Evolutionary conservation across 2,329 filamentous ascomycete species (phyloP).

Genomic region (Myriosclerotinia scirpicola): DNA sequence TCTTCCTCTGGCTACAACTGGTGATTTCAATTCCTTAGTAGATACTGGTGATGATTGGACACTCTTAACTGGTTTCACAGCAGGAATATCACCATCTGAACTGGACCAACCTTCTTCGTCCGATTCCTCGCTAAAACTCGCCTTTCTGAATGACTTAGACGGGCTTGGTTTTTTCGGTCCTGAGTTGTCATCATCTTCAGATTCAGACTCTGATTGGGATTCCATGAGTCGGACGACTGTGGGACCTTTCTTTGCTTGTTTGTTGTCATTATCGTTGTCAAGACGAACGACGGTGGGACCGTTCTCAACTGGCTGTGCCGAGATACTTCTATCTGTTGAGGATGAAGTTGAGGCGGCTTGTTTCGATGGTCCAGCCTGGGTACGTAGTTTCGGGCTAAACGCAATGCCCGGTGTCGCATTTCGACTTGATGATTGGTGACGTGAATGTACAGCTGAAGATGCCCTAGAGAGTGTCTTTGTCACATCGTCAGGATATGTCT

Average conservation of each 20-base stretch:
- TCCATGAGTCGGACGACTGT: conserved; percentile 37
- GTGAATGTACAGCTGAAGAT: conserved; percentile 11
- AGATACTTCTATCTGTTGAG: conserved; percentile 1
- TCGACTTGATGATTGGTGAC: neutral
- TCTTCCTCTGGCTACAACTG: neutral
- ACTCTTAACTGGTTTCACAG: conserved; percentile 4
- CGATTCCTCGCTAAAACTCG: conserved; percentile 12
- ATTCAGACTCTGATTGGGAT: conserved; percentile 23
- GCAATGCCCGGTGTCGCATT: neutral
- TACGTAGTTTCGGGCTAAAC: neutral
- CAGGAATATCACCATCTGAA: conserved; percentile 19
- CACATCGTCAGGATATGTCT: neutral
- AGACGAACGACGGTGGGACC: conserved; percentile 36
- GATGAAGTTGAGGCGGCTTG: neutral
- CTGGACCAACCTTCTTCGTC: conserved; percentile 18
- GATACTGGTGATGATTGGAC: neutral
- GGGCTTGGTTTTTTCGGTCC: neutral
- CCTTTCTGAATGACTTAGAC: neutral
- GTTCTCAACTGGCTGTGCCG: conserved; percentile 22
- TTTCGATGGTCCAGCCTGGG: neutral
- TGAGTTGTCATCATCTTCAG: conserved; percentile 12
- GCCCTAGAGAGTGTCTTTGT: neutral
- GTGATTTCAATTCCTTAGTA: neutral
- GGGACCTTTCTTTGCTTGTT: conserved; percentile 29
- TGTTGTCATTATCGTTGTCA: neutral